Base-by-base conservation (phyloP, 768 basidiomycete species). In the Termitomyces bulborhizus region DNA sequence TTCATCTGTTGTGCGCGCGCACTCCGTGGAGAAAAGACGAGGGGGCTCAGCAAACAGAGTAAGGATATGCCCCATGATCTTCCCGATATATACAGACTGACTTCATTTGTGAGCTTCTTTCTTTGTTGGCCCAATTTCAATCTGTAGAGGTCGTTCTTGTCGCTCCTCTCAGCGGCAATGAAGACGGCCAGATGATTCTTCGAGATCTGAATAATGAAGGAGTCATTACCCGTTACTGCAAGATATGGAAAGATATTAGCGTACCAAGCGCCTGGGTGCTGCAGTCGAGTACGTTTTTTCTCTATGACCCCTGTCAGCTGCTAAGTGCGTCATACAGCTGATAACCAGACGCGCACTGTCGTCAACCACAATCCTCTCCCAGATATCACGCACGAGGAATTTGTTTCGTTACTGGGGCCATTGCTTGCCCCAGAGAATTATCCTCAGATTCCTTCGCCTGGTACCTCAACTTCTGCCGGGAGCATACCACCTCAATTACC, bases 351-450 rank as follows among this genome's bases (percentile, higher is more conserved):
- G 8, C 80, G 82, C 40, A 85, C 88, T 12, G 83, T 91, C 49
- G 82, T 92, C 61, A 90, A 93, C 68, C 89, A 93, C 69, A 93
- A 93, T 61, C 90, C 91, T 2, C 76, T 93, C 7, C 91, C 89
- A 0, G 91, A 93, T 59, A 82, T 92, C 58, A 87, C 88, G 0
- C 90, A 93, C 60, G 90, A 92, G 58, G 90, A 93, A 63, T 92
- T 93, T 62, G 84, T 93, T 40, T 79, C 85, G 3, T 71, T 89
- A 45, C 74, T 92, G 1, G 89, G 90, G 0, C 90, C 90, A n/a
- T 67, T 92, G 24, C 80, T 93, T 21, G 87, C 84, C 0, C 89
- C 90, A 9, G 90, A 91, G 67, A 91, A 91, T 65, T 92, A 85
- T 53, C 72, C 70, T 1, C 69, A 73, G 57, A 59, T 71, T 44